A percentile compares a stretch with the other conserved stretches of the same genome.
Evolutionary conservation across 495 filamentous ascomycete genomes (phyloP).

Genomic region (Polyplosphaeria fusca): DNA sequence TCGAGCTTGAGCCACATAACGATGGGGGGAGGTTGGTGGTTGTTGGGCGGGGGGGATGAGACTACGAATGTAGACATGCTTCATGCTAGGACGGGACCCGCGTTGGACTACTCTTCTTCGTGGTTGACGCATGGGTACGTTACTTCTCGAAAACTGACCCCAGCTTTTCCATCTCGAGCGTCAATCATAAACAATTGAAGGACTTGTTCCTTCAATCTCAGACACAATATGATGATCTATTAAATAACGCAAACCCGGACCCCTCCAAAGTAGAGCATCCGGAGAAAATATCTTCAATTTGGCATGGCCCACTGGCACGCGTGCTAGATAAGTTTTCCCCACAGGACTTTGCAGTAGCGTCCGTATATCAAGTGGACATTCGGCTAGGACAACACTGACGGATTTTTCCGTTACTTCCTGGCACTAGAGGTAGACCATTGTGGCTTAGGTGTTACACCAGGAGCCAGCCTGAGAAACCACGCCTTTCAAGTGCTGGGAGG

Average conservation of each 20-base stretch:
- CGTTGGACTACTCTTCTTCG: background rate
- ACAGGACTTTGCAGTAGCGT: conserved; percentile 33
- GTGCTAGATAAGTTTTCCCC: conserved; percentile 32
- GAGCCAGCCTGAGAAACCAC: conserved; percentile 21
- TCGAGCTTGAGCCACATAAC: too few relatives aligned
- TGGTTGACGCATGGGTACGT: background rate
- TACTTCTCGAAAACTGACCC: background rate
- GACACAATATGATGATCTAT: background rate
- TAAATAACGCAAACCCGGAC: conserved; percentile 8
- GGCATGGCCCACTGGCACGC: conserved; percentile 32
- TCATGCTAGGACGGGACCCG: background rate
- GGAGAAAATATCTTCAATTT: conserved; percentile 2
- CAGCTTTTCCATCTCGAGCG: background rate
- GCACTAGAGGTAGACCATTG: conserved; percentile 36
- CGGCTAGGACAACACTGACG: conserved; percentile 5
- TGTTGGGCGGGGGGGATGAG: too few relatives aligned
- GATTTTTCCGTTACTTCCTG: conserved; percentile 32
- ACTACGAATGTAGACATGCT: too few relatives aligned
- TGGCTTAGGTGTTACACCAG: conserved; percentile 2
- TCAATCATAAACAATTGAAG: background rate
- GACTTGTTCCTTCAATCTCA: conserved; percentile 1
- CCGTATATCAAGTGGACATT: conserved; percentile 13
- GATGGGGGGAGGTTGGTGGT: too few relatives aligned
- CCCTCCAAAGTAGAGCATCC: background rate
- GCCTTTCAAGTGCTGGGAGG: conserved; percentile 16